A percentile compares a stretch with the other conserved stretches of the same genome.
Conservation (phyloP, 2,329 filamentous ascomycete species). For the Coniella vitis region DNA sequence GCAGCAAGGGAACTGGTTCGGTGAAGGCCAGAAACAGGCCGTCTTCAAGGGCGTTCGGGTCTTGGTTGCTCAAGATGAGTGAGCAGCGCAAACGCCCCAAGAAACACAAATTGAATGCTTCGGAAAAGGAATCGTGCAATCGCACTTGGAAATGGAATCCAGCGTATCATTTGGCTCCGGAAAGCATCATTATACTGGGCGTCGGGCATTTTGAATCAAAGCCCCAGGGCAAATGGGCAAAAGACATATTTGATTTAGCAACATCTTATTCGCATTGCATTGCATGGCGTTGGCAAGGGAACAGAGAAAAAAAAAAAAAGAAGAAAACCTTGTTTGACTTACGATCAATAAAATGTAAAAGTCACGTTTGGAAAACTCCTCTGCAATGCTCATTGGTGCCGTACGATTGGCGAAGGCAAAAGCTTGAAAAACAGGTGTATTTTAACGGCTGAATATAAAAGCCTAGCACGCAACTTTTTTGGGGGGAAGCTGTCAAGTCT, state of each 20-base stretch:
- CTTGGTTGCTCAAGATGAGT: conserved; percentile 10
- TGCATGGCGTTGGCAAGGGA: background rate
- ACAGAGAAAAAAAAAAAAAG: background rate
- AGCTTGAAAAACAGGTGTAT: no score
- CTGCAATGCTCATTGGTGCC: no score
- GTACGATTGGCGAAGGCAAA: no score
- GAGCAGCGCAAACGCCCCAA: no score
- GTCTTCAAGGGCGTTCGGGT: conserved; percentile 12
- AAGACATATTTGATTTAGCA: background rate
- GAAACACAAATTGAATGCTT: background rate
- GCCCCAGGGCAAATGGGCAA: no score
- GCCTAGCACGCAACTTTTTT: no score
- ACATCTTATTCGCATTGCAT: background rate
- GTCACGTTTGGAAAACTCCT: no score
- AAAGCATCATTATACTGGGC: no score
- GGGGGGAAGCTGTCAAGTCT: no score
- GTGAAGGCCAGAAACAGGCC: conserved; percentile 22
- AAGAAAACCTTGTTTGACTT: background rate
- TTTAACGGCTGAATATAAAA: no score
- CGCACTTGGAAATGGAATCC: background rate
- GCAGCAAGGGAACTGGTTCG: conserved; percentile 23
- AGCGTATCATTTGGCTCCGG: no score
- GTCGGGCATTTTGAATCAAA: no score
- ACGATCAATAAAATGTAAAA: background rate
- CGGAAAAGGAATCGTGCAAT: background rate